Base-by-base conservation (phyloP, 495 filamentous ascomycete genomes). In the Penicillium robsamsonii region DNA sequence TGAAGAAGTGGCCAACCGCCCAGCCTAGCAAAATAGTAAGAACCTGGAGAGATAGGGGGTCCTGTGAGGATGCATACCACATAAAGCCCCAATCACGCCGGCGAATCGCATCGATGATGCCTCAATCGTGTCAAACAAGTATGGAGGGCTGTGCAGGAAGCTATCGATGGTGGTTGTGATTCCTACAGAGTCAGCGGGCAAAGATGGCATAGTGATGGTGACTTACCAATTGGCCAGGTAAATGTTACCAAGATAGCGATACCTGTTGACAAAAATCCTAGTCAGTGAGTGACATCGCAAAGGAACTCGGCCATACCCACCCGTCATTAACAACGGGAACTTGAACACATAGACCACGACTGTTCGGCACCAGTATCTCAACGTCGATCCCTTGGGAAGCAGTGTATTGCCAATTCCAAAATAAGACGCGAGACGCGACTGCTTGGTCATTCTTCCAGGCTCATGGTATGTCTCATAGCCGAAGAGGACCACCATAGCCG, bases 381-480 rank as follows among this genome's bases (percentile, higher is more conserved):
- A 33, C 0, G 66, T 72, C 0, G 61, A 35, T 5, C 38, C 18
- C 40, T 67, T 70, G 27, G 61, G 63, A 5, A 70, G 61, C 12
- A 59, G 67, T 11, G 68, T 66, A 44, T 67, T 77, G 33, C 80
- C 79, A 61, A 84, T 75, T 4, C 81, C 80, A 20, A 78, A 79
- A 53, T 82, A 82, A 2, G 78, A 76, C 13, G 56, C 56, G 2
- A 67, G 10, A 1, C 65, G 60, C 6, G 67, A 62, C 10, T 43
- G 50, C 1, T 37, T 27, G 56, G 37, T 33, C 24, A 25, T 53
- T 62, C 55, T 18, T 24, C 42, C 17, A 4, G 71, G 62, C 10
- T 67, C 61, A 57, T 79, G 78, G 35, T 77, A 73, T 1, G 80
- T 81, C 56, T 83, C 80, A 42, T 76, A 70, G 13, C 77, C 76